phyloP scores from a whole-genome alignment of 352 stramenopile species.

The Chrysophaeum taylorii region DNA sequence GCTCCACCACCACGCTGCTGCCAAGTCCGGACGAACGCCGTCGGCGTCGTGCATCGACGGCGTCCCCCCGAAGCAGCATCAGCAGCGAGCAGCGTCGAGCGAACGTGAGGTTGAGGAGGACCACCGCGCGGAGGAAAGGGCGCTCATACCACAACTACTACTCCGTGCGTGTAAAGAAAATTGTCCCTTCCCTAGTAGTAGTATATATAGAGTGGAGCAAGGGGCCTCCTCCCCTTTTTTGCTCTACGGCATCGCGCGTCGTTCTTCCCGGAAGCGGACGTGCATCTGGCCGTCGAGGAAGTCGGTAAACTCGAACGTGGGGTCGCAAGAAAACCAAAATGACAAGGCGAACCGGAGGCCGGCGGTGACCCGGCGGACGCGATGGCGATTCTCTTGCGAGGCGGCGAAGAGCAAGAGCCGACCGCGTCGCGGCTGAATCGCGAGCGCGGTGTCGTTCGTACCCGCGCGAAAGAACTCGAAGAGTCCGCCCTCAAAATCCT shows the following conservation, averaged over 20 bases:
- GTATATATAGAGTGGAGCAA: no score
- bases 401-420: conserved; percentile 77
- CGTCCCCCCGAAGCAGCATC: no score
- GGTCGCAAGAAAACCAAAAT: conserved; percentile 84
- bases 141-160: no score
- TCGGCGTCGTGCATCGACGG: no score
- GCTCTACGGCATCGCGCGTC: not conserved
- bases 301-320: conserved; percentile 62
- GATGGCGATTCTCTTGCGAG: conserved; percentile 69
- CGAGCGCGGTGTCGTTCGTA: conserved; percentile 52
- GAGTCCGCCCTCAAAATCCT: conserved; percentile 72
- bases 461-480: conserved; percentile 59
- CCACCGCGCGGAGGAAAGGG: no score
- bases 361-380: conserved; percentile 39
- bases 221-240: not conserved
- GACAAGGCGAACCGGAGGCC: conserved; percentile 71
- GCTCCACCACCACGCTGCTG: no score
- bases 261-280: conserved; percentile 9
- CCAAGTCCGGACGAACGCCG: no score
- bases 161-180: no score
- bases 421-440: conserved; percentile 43
- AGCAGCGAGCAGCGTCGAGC: no score
- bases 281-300: conserved; percentile 65
- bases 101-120: no score
- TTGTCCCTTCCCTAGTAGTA: no score